Base-by-base conservation (phyloP, 257 asterid species). In the Lantana camara region DNA sequence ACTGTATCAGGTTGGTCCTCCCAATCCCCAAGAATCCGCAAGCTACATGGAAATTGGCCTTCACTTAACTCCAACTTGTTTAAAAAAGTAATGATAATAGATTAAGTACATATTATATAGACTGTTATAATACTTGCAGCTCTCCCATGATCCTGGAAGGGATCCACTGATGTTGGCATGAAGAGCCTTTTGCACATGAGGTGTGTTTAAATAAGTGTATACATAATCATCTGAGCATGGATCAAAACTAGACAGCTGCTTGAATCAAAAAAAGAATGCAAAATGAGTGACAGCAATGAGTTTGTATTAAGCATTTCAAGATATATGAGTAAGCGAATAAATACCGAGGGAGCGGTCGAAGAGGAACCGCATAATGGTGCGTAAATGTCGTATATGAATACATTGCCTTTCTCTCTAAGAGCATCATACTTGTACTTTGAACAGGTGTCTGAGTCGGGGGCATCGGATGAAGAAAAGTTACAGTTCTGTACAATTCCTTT, bases 181-280 rank as follows among this genome's bases (percentile, higher is more conserved):
- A 23, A 83, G 55, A 0, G 83, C 79, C 17, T 72, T 68, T 62
- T 80, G 91, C 48, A 83, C 87, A 4, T 63, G 63, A 0, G 75
- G 87, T 5, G n/a, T 64, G 71, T 83, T 86, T 10, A 82, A 66
- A 67, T 81, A 86, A 15, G 54, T 5, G 12, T 1, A 17, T 1
- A 68, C 73, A 19, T 81, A 86, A 5, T 75, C 7, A 9, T 12
- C 63, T 0, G 80, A 72, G 78, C 91, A 86, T 0, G 89, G 91
- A 81, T 81, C 95, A 38, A 68, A 86, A 17, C 63, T 41, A 34
- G 79, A 59, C 15, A 20, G 32, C 84, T 82, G 71, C 47, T 56
- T 54, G 12, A 35, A 4, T 10, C 40, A 29, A 3, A 21, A 0
- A 44, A 60, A 4, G 8, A 11, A 21, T 19, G 22, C 2, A 41